These are phyloP conservation scores for Coemansia sp. DNA, from an alignment of 192 early-diverging fungal genomes.

Conservation along the genomic window DNA sequence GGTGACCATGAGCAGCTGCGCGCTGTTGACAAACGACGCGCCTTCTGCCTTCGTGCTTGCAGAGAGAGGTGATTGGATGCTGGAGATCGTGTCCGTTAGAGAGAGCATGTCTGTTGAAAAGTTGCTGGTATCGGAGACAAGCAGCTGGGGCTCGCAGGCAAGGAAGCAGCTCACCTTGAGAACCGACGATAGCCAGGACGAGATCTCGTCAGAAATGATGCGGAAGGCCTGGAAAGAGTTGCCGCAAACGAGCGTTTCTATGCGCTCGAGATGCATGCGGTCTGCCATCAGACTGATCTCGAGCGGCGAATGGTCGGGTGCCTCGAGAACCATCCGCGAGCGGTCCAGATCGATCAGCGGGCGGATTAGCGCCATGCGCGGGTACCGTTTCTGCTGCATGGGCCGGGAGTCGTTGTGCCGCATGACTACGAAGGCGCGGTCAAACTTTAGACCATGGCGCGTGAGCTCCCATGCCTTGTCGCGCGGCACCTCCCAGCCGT, in stretches of 20 bases:
- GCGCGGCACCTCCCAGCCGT: slow-evolving; percentile 46
- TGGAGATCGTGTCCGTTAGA: neutral
- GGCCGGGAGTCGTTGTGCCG: slow-evolving; percentile 43
- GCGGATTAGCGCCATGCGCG: slow-evolving; percentile 63
- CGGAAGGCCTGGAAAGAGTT: slow-evolving; percentile 21
- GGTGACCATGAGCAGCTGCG: slow-evolving; percentile 69
- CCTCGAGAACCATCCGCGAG: slow-evolving; percentile 52
- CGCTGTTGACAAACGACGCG: slow-evolving; percentile 67
- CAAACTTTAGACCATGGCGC: slow-evolving; percentile 29
- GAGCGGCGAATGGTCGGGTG: slow-evolving; percentile 26
- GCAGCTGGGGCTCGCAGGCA: slow-evolving; percentile 40
- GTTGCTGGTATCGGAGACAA: slow-evolving; percentile 3
- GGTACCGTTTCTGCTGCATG: slow-evolving; percentile 67
- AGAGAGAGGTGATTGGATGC: neutral
- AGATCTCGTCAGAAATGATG: slow-evolving; percentile 26
- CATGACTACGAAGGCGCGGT: slow-evolving; percentile 47
- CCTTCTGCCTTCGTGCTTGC: neutral
- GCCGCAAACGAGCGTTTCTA: slow-evolving; percentile 32
- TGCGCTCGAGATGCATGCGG: slow-evolving; percentile 22
- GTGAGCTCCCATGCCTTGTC: slow-evolving; percentile 36
- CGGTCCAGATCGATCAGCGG: slow-evolving; percentile 45
- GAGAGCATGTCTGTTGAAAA: slow-evolving; percentile 1
- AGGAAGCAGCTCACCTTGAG: slow-evolving; percentile 50
- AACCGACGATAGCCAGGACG: slow-evolving; percentile 53
- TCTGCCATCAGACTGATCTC: slow-evolving; percentile 31